A percentile compares a stretch with the other conserved stretches of the same genome.
Conservation (phyloP, 202 grass and related monocot species). For the Bolboschoenoplectus hybrid region DNA sequence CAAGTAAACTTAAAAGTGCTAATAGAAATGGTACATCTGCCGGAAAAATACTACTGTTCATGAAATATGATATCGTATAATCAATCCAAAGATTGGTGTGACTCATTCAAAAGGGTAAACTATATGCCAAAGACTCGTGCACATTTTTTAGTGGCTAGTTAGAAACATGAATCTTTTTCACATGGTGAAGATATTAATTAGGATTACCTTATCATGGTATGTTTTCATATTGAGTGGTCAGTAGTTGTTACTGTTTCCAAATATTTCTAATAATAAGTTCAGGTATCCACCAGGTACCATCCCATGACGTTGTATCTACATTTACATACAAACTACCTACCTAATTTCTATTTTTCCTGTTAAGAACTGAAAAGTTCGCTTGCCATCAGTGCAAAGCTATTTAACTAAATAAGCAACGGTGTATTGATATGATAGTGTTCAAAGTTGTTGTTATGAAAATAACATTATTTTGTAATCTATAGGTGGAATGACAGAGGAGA, state of each 20-base stretch:
- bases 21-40: background rate
- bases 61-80: background rate
- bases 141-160: background rate
- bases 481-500: constrained; percentile 88
- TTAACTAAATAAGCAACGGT: background rate
- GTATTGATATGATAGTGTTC: background rate
- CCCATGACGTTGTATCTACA: background rate
- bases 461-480: background rate
- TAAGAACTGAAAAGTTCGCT: background rate
- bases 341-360: background rate
- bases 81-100: background rate
- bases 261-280: background rate
- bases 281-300: background rate
- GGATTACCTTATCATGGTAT: background rate
- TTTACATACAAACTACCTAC: background rate
- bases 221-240: background rate
- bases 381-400: background rate
- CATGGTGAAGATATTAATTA: background rate
- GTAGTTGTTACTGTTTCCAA: background rate
- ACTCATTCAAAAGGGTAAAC: background rate
- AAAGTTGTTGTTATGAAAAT: background rate
- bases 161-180: background rate
- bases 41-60: background rate
- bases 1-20: background rate
- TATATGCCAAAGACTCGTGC: background rate